Conservation (phyloP, 2,329 filamentous ascomycete genomes). For the Aureobasidium namibiae region DNA sequence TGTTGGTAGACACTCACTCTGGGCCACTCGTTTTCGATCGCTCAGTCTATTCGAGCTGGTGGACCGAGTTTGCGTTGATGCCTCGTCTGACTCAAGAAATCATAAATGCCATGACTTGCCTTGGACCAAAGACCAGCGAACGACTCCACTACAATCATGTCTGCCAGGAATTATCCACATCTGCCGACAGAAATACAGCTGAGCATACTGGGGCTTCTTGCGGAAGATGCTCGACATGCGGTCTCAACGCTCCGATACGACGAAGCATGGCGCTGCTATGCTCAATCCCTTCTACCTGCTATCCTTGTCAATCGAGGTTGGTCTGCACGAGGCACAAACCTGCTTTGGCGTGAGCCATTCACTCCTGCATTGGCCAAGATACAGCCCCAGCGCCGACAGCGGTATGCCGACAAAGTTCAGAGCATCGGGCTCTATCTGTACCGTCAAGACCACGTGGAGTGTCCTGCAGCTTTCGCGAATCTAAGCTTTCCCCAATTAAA, state of each 20-base stretch:
- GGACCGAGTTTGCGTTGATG: no score
- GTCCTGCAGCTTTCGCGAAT: background rate
- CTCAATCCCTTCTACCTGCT: background rate
- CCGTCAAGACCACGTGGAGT: background rate
- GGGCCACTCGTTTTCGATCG: background rate
- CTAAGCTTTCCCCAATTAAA: background rate
- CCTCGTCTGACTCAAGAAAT: background rate
- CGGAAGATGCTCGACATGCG: background rate
- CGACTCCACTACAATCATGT: background rate
- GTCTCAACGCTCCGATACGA: background rate
- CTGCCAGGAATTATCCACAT: background rate
- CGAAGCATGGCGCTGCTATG: conserved; percentile 3
- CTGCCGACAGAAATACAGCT: background rate
- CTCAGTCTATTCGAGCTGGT: background rate
- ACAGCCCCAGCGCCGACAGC: background rate
- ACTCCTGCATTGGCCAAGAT: background rate
- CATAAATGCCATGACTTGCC: background rate
- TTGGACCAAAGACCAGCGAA: background rate
- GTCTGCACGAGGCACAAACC: background rate
- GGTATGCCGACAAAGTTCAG: background rate
- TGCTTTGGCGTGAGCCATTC: conserved; percentile 1
- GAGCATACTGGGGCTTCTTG: background rate
- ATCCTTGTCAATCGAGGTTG: background rate
- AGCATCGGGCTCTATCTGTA: background rate
- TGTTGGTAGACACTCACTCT: background rate